Percentiles rank a stretch among this genome's conserved stretches.
These are phyloP conservation scores for Fusarium sp. DNA, from an alignment of 2,329 filamentous ascomycete species.

Conservation along the genomic window DNA sequence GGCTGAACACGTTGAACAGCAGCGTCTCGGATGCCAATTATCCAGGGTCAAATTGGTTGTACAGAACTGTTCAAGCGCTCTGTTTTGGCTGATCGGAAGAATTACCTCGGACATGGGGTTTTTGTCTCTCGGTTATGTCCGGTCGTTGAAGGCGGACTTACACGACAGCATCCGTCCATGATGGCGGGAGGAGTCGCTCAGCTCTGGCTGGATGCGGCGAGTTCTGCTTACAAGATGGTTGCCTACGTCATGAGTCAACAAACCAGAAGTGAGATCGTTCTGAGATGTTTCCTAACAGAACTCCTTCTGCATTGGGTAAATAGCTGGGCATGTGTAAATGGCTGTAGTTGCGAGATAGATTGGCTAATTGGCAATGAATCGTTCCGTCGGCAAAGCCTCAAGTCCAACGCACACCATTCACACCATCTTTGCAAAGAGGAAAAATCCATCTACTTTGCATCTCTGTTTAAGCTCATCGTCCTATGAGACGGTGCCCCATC, in stretches of 20 bases:
- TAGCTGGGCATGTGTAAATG: constrained; percentile 23
- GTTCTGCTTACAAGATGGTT: constrained; percentile 26
- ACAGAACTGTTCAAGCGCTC: constrained; percentile 15
- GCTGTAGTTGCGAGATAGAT: constrained; percentile 9
- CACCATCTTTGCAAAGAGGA: constrained; percentile 32
- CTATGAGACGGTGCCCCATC: constrained; percentile 61
- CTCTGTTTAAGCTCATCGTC: constrained; percentile 41
- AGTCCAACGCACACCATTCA: constrained; percentile 31
- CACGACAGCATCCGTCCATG: constrained; percentile 28
- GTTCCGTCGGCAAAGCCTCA: constrained; percentile 15
- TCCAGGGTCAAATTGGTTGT: constrained; percentile 9
- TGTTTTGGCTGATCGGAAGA: constrained; percentile 31
- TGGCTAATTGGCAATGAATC: constrained; percentile 34
- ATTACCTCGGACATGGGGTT: constrained; percentile 8
- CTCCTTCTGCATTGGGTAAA: constrained; percentile 34
- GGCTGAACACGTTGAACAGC: constrained; percentile 9
- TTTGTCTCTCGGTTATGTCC: constrained; percentile 41
- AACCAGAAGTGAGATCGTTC: constrained; percentile 17
- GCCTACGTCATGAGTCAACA: constrained; percentile 32
- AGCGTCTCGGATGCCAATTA: constrained; percentile 12
- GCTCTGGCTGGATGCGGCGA: not conserved
- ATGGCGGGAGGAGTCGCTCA: constrained; percentile 11
- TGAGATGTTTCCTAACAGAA: constrained; percentile 8
- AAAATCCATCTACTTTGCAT: constrained; percentile 36
- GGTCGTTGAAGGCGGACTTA: constrained; percentile 27